Evolutionary conservation across 1,284 basidiomycete genomes (phyloP), one percentile per base, ranked within the genome.

Genomic region (Ustilago sp.): DNA sequence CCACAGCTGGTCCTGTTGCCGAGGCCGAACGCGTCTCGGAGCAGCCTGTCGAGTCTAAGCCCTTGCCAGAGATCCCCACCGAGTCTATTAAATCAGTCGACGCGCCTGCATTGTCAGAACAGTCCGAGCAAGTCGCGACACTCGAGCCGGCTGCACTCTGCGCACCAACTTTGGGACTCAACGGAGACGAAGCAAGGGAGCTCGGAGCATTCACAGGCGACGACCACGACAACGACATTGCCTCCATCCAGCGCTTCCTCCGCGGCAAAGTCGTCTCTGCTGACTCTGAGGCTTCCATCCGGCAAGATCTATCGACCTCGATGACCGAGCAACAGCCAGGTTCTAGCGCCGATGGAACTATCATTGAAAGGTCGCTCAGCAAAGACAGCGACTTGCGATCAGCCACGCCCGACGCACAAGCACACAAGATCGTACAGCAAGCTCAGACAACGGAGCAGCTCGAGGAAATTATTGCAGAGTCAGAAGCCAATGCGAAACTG

Each of bases 191-290:
- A 15, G 35, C 41, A 8, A 28, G 41, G 15, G 63, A 60, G 28
- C 5, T 51, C 41, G 38, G 54, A 6, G 50, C 59, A 8, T 62
- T 74, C 41, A 58, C 48, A 34, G 41, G 60, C 2, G 70, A 59
- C 50, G 57, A 74, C 34, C 59, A 65, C 41, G 72, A 74, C 15
- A 36, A 63, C 38, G 63, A 53, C 53, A 69, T 74, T 31, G 72
- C 72, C 17, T 65, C 67, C 23, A 74, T 74, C 9, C 66, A 67
- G 15, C 72, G 63, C 31, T 74, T 74, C 57, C 41, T 74, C 32
- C 72, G 66, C 15, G 72, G 63, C 19, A 74, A 69, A n/a, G 63
- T 65, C 4, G 59, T 59, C 12, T 68, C 70, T 39, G 58, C 38
- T 4, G 63, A 65, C 41, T 71, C 68, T 28, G 63, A 59, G 11